A percentile compares a stretch with the other conserved stretches of the same genome.
Conservation (phyloP, 257 asterid genomes). For the Cinchona pubescens region DNA sequence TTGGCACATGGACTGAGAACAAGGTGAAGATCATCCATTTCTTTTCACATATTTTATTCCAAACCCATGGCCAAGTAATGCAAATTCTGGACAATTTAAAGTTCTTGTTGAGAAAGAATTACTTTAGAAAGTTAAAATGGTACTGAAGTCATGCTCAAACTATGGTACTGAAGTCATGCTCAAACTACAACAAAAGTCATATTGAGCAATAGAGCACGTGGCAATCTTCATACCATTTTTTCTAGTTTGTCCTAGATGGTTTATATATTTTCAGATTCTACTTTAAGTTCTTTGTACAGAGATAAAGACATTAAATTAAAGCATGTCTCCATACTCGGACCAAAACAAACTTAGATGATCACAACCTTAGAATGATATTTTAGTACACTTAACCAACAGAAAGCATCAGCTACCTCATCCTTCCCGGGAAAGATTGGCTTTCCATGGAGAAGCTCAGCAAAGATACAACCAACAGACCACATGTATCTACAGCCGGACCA, state of each 20-base stretch:
- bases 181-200: neutral
- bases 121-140: neutral
- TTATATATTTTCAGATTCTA: neutral
- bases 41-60: neutral
- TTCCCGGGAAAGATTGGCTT: slow-evolving; percentile 90
- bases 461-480: slow-evolving; percentile 97
- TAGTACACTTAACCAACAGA: slow-evolving; percentile 30
- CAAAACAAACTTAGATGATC: slow-evolving; percentile 13
- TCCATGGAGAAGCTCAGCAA: slow-evolving; percentile 84
- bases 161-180: too few species aligned
- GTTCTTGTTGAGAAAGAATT: neutral
- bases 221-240: neutral
- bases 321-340: slow-evolving; percentile 13
- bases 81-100: neutral
- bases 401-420: slow-evolving; percentile 67
- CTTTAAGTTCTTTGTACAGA: neutral
- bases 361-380: slow-evolving; percentile 15
- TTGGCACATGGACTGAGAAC: neutral
- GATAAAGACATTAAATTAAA: slow-evolving; percentile 9
- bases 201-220: neutral
- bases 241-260: neutral
- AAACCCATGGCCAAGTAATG: neutral
- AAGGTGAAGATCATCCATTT: neutral
- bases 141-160: neutral
- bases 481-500: slow-evolving; percentile 91